These are phyloP conservation scores for Alternaria novae-zelandiae DNA, from an alignment of 2,329 filamentous ascomycete genomes.

Conservation along the genomic window DNA sequence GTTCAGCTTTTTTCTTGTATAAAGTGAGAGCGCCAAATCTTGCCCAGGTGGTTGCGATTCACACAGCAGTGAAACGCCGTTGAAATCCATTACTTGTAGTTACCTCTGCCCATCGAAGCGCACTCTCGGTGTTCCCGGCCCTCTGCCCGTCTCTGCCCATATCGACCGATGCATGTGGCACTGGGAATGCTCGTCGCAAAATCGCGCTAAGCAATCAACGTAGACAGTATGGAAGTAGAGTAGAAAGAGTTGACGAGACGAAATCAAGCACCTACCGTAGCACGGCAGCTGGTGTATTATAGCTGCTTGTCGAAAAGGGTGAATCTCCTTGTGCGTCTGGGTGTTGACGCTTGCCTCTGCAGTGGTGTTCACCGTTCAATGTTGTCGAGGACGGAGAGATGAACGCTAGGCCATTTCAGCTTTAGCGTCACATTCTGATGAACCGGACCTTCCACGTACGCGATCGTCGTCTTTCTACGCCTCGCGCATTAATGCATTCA, in stretches of 20 bases:
- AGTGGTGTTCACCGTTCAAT: neutral
- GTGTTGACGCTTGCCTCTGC: neutral
- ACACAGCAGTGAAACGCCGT: constrained; percentile 7
- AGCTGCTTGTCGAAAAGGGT: neutral
- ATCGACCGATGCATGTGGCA: constrained; percentile 23
- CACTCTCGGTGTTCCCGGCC: neutral
- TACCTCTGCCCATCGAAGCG: constrained; percentile 27
- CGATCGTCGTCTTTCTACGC: constrained; percentile 4
- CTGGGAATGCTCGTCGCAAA: neutral
- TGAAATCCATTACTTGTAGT: constrained; percentile 16
- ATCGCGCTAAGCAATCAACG: constrained; percentile 13
- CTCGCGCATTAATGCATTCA: constrained; percentile 6
- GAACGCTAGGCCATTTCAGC: neutral
- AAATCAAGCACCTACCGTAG: neutral
- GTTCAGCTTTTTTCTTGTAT: neutral
- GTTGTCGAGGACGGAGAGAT: constrained; percentile 3
- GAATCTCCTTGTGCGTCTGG: neutral
- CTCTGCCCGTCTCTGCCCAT: constrained; percentile 19
- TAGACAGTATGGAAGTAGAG: neutral
- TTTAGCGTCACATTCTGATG: constrained; percentile 5
- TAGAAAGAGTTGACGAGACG: neutral
- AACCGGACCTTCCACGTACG: constrained; percentile 17
- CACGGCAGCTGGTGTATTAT: neutral
- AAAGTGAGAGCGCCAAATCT: neutral
- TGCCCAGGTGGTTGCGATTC: neutral